Evolutionary conservation across 306 rosid species (phyloP), one percentile per base, ranked within the genome.

Genomic region (Acacia melanoxylon): DNA sequence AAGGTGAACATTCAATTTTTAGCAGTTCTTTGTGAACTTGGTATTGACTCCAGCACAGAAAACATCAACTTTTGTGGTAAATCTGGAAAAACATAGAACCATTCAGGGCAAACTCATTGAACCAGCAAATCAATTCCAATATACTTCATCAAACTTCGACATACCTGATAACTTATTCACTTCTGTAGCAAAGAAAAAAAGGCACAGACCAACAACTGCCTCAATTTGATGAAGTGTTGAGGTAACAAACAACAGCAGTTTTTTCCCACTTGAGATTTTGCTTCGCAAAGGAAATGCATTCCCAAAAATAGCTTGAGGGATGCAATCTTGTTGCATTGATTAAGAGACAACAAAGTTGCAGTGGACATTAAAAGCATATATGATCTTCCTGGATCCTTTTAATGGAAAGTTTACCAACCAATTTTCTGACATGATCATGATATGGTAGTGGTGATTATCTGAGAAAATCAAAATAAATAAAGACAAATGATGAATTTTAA

Each of bases 251-350:
- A 72, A 92, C 94, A 13, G 94, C 92, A 44, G 93, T 92, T 85
- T 92, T 16, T 92, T 25, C 94, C 97, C 94, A 88, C 89, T 70
- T 92, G 93, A 82, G 94, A 90, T 85, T 92, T 90, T 13, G 94
- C 93, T 89, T 89, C 93, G 86, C 93, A 92, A 76, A 90, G 78
- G 77, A 90, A 94, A 85, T 90, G 91, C 94, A 87, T 92, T 82
- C 94, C 94, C 79, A 90, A 80, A 80, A 68, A 92, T 92, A 73
- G 92, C 97, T 87, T 89, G 97, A 77, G 94, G 92, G 88, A 89
- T 90, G 88, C 97, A 90, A 79, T 90, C 94, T 0, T 92, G 94
- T 92, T 90, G 94, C 86, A 89, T 92, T 89, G 71, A 85, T 89
- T 92, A 92, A 83, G 91, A 86, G 86, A 80, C 77, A 86, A 91